These are phyloP conservation scores for Crithidia sp. DNA, from an alignment of 208 protist species.

Conservation along the genomic window DNA sequence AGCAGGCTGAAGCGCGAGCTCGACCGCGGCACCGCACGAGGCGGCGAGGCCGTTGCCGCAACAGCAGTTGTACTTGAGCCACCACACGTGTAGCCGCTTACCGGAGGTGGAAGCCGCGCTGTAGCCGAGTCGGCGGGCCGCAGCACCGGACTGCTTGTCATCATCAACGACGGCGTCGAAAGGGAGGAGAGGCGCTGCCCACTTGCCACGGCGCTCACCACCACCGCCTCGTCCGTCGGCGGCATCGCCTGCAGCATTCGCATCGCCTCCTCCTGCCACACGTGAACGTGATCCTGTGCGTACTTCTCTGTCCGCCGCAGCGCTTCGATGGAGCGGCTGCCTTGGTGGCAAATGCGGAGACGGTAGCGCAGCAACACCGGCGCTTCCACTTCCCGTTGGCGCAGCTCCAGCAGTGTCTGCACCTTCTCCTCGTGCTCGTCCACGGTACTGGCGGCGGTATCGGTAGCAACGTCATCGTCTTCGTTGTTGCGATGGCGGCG, in stretches of 20 bases:
- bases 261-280: slow-evolving; percentile 30
- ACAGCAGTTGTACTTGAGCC: neutral
- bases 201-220: slow-evolving; percentile 14
- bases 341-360: slow-evolving; percentile 33
- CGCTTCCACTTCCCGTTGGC: slow-evolving; percentile 36
- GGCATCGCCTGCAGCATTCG: slow-evolving; percentile 36
- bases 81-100: neutral
- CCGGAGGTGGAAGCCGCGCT: slow-evolving; percentile 2
- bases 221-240: neutral
- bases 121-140: slow-evolving; percentile 7
- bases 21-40: neutral
- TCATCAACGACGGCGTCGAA: slow-evolving; percentile 22
- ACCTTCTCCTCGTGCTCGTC: slow-evolving; percentile 12
- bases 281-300: slow-evolving; percentile 23
- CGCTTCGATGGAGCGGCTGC: slow-evolving; percentile 28
- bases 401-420: slow-evolving; percentile 27
- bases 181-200: slow-evolving; percentile 18
- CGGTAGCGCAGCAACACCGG: slow-evolving; percentile 41
- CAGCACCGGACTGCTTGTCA: slow-evolving; percentile 22
- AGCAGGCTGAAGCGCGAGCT: slow-evolving; percentile 10
- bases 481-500: neutral
- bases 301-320: slow-evolving; percentile 34
- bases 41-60: neutral
- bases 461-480: neutral
- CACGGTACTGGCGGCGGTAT: too few relatives aligned